phyloP scores from a whole-genome alignment of 2,329 filamentous ascomycete genomes.

The Dactylellina parvicollis region DNA sequence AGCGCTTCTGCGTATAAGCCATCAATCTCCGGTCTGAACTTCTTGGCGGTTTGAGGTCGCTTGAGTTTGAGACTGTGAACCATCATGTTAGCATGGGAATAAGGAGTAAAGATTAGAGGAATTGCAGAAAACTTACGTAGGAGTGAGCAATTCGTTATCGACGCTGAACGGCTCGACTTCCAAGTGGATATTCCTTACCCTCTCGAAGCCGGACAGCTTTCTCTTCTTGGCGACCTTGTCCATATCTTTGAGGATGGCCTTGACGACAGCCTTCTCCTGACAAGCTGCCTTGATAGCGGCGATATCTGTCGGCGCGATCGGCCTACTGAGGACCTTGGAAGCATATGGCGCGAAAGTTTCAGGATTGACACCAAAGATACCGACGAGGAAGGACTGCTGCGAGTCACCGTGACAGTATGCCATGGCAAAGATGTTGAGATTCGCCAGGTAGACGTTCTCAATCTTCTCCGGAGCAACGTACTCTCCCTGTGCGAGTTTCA shows the following conservation, averaged over 20 bases:
- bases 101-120: neutral
- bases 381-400: constrained; percentile 82
- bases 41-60: constrained; percentile 73
- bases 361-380: constrained; percentile 86
- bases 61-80: constrained; percentile 73
- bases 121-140: constrained; percentile 67
- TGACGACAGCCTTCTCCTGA: constrained; percentile 74
- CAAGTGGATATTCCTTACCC: constrained; percentile 77
- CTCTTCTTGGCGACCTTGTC: constrained; percentile 80
- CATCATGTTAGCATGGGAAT: constrained; percentile 14
- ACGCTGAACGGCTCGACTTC: constrained; percentile 90
- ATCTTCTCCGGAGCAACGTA: constrained; percentile 98
- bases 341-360: constrained; percentile 83
- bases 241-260: constrained; percentile 79
- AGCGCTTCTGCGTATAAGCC: constrained; percentile 69
- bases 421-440: constrained; percentile 78
- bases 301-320: constrained; percentile 72
- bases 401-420: constrained; percentile 90
- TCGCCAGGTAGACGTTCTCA: constrained; percentile 91
- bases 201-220: constrained; percentile 93
- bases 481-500: constrained; percentile 96
- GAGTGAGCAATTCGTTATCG: constrained; percentile 88
- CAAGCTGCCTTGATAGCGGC: constrained; percentile 74
- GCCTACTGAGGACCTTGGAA: constrained; percentile 76
- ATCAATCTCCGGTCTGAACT: constrained; percentile 69